A percentile compares a stretch with the other conserved stretches of the same genome.
Conservation (phyloP, 2,329 filamentous ascomycete species). For the Xylariaceae sp. region DNA sequence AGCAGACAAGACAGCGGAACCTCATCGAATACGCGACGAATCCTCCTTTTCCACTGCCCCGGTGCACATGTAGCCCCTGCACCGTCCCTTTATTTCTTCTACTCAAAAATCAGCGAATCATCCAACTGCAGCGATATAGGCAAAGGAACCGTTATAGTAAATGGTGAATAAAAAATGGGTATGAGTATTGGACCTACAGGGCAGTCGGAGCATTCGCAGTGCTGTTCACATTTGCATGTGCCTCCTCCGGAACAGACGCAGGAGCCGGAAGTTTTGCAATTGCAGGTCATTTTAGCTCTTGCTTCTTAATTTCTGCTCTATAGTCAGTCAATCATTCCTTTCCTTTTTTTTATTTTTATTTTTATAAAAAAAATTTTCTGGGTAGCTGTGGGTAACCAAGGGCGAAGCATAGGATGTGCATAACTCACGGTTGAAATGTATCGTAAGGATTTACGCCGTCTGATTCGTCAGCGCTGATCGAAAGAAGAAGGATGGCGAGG, state of each 20-base stretch:
- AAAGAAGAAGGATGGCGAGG: slow-evolving; percentile 19
- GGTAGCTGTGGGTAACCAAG: no score
- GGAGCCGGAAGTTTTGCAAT: slow-evolving; percentile 34
- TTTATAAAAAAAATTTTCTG: no score
- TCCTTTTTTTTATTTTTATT: no score
- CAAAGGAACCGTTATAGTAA: no score
- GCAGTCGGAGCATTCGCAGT: slow-evolving; percentile 39
- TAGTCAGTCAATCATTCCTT: no score
- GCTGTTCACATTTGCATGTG: slow-evolving; percentile 36
- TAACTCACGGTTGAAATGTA: slow-evolving; percentile 12
- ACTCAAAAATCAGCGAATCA: not conserved
- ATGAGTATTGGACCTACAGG: slow-evolving; percentile 30
- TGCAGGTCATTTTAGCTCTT: slow-evolving; percentile 35
- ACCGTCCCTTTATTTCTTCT: slow-evolving; percentile 12
- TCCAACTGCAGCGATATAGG: no score
- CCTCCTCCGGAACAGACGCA: slow-evolving; percentile 37
- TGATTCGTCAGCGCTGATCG: slow-evolving; percentile 30
- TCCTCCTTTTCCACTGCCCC: no score
- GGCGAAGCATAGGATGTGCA: not conserved
- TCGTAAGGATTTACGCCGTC: slow-evolving; percentile 5
- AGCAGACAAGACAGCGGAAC: no score
- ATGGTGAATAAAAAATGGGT: not conserved
- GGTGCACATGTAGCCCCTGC: no score
- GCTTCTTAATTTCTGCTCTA: not conserved
- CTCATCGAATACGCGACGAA: no score